Base-by-base conservation (phyloP, 2,329 filamentous ascomycete species). In the Alternaria postmessia region DNA sequence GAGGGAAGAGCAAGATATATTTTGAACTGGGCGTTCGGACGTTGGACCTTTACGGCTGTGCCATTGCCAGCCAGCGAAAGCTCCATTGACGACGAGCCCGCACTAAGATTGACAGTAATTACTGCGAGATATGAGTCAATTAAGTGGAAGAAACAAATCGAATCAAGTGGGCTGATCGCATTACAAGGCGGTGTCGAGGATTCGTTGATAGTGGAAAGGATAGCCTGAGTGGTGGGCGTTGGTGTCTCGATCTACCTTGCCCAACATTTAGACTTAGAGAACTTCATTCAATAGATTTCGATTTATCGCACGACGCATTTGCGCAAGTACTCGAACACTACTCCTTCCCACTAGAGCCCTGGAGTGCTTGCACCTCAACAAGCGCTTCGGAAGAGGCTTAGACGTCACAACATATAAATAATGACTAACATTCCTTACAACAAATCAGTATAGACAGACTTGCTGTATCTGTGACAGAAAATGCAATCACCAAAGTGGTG, bases 11-110 rank as follows among this genome's bases (percentile, higher is more conserved):
- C 79, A 16, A 84, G 91, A 56, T 97, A 95, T 75, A 97, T 99
- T 44, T 85, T 99, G 61, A 99, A 99, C 78, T 99, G 95, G 95
- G 95, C 95, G 0, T 99, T 99, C 80, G 93, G 93, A 0, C 86
- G 95, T 30, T 99, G 95, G 94, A 96, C 89, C 0, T 97, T 94
- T 74, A 96, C 93, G 2, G 84, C 87, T 6, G 81, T 89, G 5
- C 68, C 77, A 1, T 65, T 89, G 7, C 70, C 77, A 1, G 66
- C 71, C 5, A 62, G 64, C 2, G 74, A 72, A 1, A 53, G 62
- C 6, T 55, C 65, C 1, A 66, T 65, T 36, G 86, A 86, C 70
- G 79, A 82, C 36, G 81, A 89, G 47, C 78, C 83, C 1, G 79
- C 84, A 16, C 77, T 93, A 65, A 84, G 91, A 54, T 90, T 94